Percentiles rank a stretch among this genome's conserved stretches.
Evolutionary conservation across 163 green algal genomes (phyloP).

Genomic region (Chlorella variabilis): DNA sequence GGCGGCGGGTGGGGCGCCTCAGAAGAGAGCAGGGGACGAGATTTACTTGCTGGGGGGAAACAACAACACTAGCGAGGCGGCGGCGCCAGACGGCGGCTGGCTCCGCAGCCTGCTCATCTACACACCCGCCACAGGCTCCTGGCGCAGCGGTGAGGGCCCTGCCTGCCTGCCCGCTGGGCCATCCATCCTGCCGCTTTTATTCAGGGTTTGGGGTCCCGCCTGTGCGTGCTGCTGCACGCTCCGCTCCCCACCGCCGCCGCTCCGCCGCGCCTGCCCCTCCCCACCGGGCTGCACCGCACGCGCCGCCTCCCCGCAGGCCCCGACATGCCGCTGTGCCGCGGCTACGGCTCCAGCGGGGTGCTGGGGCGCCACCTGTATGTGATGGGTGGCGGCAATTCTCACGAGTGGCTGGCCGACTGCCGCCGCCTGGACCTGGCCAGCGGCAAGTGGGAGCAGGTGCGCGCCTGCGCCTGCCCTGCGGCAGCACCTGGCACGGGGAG

Average conservation of each 20-base stretch:
- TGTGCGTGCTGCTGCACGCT: too few species aligned
- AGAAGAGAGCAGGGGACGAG: not conserved
- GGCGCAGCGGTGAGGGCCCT: not conserved
- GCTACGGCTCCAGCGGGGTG: slow-evolving; percentile 43
- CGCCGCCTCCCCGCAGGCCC: not conserved
- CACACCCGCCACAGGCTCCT: slow-evolving; percentile 6
- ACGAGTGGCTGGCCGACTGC: slow-evolving; percentile 42
- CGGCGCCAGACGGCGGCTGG: slow-evolving; percentile 27
- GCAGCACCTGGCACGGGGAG: too few species aligned
- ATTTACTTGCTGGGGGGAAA: slow-evolving; percentile 56
- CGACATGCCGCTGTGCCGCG: slow-evolving; percentile 25
- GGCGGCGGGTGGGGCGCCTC: not conserved
- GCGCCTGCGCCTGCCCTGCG: too few species aligned
- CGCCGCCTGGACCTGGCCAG: slow-evolving; percentile 34
- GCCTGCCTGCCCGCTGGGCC: too few species aligned
- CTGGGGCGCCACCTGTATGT: slow-evolving; percentile 46
- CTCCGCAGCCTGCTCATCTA: slow-evolving; percentile 48
- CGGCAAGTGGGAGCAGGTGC: slow-evolving; percentile 45
- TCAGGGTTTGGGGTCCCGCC: too few species aligned
- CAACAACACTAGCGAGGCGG: slow-evolving; percentile 1
- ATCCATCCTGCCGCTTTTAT: too few species aligned
- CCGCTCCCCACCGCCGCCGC: too few species aligned
- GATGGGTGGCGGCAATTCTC: slow-evolving; percentile 51
- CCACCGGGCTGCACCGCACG: not conserved
- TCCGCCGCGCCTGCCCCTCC: too few species aligned